These are phyloP conservation scores for Bruguiera sexangula DNA, from an alignment of 345 rosid genomes.

Conservation along the genomic window DNA sequence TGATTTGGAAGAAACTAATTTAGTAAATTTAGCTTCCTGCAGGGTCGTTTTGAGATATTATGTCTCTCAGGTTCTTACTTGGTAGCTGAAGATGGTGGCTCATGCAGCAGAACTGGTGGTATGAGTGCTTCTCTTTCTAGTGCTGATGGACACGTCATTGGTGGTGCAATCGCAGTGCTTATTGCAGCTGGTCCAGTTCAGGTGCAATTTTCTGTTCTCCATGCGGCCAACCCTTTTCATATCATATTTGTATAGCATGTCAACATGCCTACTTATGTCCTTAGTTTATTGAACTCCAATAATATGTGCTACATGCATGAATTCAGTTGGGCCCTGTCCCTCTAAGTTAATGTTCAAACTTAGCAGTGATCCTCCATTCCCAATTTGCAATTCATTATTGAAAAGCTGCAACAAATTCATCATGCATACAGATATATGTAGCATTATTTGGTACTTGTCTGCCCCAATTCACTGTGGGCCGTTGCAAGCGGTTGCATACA, in stretches of 20 bases:
- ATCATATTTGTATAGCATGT: background rate
- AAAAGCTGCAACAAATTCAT: background rate
- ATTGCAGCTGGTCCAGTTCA: conserved; percentile 78
- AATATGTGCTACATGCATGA: too few species aligned
- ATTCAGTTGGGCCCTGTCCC: too few species aligned
- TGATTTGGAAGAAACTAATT: conserved; percentile 20
- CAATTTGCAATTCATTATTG: background rate
- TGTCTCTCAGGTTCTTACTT: conserved; percentile 92
- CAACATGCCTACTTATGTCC: too few species aligned
- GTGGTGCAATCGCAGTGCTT: conserved; percentile 81
- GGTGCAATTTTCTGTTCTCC: conserved; percentile 39
- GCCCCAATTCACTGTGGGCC: too few species aligned
- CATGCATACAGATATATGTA: background rate
- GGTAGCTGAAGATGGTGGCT: conserved; percentile 87
- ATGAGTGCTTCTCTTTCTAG: conserved; percentile 88
- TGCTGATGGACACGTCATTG: conserved; percentile 87
- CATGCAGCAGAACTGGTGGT: conserved; percentile 82
- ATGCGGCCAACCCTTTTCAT: background rate
- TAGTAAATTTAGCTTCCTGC: conserved; percentile 29
- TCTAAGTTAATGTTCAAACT: too few species aligned
- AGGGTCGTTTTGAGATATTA: conserved; percentile 95
- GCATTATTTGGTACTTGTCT: background rate
- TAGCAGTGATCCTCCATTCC: too few species aligned
- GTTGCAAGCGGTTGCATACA: background rate
- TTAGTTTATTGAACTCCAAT: too few species aligned